These are phyloP conservation scores for Cryptosporidium ryanae DNA, from an alignment of 169 alveolate genomes.

Conservation along the genomic window DNA sequence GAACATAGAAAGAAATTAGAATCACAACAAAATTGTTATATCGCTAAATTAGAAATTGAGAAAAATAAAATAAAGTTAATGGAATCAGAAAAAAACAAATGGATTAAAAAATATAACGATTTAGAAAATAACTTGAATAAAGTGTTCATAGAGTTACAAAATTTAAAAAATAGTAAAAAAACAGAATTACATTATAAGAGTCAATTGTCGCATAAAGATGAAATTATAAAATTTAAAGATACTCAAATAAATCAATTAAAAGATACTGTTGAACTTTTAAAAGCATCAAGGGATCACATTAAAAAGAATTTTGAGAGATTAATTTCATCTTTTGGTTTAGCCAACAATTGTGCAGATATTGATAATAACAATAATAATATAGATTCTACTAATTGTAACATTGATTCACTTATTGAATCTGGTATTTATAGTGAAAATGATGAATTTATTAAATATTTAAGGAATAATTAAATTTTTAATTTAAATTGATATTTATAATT, in stretches of 20 bases:
- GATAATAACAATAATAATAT: neutral
- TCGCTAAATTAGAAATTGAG: conserved; percentile 50
- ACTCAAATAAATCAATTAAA: conserved; percentile 33
- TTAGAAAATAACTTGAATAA: conserved; percentile 11
- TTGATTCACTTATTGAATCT: conserved; percentile 38
- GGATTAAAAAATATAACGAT: conserved; percentile 31
- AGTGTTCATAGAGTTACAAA: conserved; percentile 16
- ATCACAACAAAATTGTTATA: conserved; percentile 7
- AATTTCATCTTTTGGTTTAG: conserved; percentile 8
- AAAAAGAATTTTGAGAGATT: conserved; percentile 34
- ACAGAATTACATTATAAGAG: conserved; percentile 42
- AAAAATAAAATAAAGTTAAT: conserved; percentile 22
- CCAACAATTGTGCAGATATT: neutral
- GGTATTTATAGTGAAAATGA: conserved; percentile 69
- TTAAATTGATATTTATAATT: neutral
- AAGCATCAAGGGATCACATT: conserved; percentile 56
- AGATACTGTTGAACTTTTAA: conserved; percentile 42
- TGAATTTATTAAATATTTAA: conserved; percentile 35
- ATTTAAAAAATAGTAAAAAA: conserved; percentile 15
- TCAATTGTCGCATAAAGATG: conserved; percentile 38
- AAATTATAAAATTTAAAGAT: conserved; percentile 16
- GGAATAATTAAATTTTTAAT: neutral
- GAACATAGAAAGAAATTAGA: conserved; percentile 27
- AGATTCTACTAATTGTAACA: neutral
- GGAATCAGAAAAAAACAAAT: conserved; percentile 52